Conservation (phyloP, 352 stramenopile genomes). For the Pythium pectinolyticum region DNA sequence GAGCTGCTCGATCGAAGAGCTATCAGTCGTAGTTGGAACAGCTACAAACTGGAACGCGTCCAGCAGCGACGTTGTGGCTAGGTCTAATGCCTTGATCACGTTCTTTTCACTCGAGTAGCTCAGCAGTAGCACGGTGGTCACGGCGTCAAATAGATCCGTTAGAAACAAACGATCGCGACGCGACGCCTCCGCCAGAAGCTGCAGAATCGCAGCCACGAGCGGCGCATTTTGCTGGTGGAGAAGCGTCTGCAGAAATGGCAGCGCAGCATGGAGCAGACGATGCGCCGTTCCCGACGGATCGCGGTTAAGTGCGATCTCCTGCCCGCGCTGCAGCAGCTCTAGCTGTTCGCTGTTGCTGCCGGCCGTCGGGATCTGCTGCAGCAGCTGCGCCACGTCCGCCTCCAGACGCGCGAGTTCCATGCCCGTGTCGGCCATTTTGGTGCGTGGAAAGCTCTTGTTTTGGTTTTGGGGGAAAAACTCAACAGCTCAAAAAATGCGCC, state of each 20-base stretch:
- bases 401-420: constrained; percentile 23
- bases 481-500: no score
- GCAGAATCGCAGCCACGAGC: constrained; percentile 52
- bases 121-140: constrained; percentile 61
- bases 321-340: constrained; percentile 55
- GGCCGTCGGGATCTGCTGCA: constrained; percentile 47
- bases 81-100: constrained; percentile 51
- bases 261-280: constrained; percentile 39
- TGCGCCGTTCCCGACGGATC: constrained; percentile 44
- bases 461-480: background rate
- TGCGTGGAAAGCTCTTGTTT: no score
- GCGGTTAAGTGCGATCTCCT: constrained; percentile 64
- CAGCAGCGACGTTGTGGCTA: constrained; percentile 38
- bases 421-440: constrained; percentile 30
- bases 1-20: constrained; percentile 7
- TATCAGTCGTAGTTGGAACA: constrained; percentile 2
- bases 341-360: constrained; percentile 50
- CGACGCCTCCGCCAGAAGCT: constrained; percentile 44
- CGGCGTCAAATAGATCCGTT: constrained; percentile 49
- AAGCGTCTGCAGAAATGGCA: constrained; percentile 48
- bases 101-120: constrained; percentile 79
- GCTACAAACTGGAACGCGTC: constrained; percentile 46
- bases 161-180: constrained; percentile 27
- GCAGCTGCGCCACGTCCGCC: constrained; percentile 50
- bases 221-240: constrained; percentile 61